phyloP scores from a whole-genome alignment of 345 rosid genomes.

The Ricinus communis region DNA sequence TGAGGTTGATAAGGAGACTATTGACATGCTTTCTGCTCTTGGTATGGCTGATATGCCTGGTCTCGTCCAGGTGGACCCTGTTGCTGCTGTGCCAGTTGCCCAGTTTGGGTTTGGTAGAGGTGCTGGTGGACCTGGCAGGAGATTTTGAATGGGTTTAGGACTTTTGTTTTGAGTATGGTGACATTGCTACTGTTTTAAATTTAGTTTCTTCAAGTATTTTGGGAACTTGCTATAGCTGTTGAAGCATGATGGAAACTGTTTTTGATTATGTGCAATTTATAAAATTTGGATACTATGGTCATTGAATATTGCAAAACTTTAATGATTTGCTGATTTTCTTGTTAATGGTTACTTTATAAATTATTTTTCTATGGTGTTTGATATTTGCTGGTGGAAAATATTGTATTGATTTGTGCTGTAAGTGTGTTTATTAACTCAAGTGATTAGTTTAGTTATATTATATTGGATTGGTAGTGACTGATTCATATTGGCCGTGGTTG shows the following conservation, averaged over 20 bases:
- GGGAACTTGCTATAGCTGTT: background rate
- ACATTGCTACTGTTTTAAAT: background rate
- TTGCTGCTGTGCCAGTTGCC: background rate
- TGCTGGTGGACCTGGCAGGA: conserved; percentile 36
- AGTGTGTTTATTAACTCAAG: too few relatives aligned
- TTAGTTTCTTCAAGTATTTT: background rate
- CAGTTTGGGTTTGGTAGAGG: conserved; percentile 37
- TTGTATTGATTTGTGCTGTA: too few relatives aligned
- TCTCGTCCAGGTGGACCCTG: conserved; percentile 19
- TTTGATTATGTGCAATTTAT: background rate
- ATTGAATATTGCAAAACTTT: background rate
- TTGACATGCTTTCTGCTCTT: conserved; percentile 28
- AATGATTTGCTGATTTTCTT: background rate
- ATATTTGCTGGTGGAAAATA: too few relatives aligned
- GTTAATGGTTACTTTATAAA: background rate
- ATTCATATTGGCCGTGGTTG: too few relatives aligned
- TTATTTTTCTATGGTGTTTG: background rate
- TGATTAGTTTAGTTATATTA: too few relatives aligned
- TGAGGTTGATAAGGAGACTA: conserved; percentile 30
- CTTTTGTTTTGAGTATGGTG: background rate
- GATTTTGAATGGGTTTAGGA: conserved; percentile 24
- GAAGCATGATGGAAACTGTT: background rate
- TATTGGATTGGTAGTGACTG: too few relatives aligned
- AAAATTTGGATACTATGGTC: background rate
- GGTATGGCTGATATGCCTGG: conserved; percentile 27